Conservation (phyloP, 1,284 basidiomycete species). For the Kalmanozyma brasiliensis region DNA sequence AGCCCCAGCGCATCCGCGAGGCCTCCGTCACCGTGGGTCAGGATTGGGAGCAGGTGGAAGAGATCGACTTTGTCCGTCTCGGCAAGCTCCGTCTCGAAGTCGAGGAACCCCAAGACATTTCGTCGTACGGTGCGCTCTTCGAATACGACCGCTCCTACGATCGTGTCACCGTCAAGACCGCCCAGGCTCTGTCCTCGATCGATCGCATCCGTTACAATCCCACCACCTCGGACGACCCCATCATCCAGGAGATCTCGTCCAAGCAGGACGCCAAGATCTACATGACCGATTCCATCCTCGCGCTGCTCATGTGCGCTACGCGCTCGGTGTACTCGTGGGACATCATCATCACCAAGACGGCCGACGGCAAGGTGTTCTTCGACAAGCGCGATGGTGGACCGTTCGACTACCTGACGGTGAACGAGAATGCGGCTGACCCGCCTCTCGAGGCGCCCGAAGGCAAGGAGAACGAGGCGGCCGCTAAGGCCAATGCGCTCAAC, state of each 20-base stretch:
- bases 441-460: constrained; percentile 76
- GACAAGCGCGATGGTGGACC: constrained; percentile 95
- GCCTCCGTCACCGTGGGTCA: constrained; percentile 91
- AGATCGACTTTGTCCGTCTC: constrained; percentile 95
- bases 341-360: constrained; percentile 89
- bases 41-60: constrained; percentile 93
- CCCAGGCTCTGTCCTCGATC: constrained; percentile 87
- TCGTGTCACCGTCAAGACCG: constrained; percentile 86
- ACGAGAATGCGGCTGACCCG: constrained; percentile 97
- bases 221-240: constrained; percentile 94
- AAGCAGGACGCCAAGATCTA: constrained; percentile 81
- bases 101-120: constrained; percentile 67
- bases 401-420: constrained; percentile 96
- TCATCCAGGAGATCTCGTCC: constrained; percentile 60
- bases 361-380: constrained; percentile 89
- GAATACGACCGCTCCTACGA: constrained; percentile 96
- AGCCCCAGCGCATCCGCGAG: constrained; percentile 87
- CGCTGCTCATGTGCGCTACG: constrained; percentile 94
- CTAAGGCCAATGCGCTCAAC: constrained; percentile 80
- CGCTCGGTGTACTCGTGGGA: constrained; percentile 99
- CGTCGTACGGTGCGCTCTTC: constrained; percentile 87
- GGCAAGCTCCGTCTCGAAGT: constrained; percentile 91
- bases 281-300: constrained; percentile 94
- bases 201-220: constrained; percentile 98
- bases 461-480: constrained; percentile 57